Evolutionary conservation across 805 yeast species (phyloP).

Genomic region (Schizosaccharomyces cryophilus): DNA sequence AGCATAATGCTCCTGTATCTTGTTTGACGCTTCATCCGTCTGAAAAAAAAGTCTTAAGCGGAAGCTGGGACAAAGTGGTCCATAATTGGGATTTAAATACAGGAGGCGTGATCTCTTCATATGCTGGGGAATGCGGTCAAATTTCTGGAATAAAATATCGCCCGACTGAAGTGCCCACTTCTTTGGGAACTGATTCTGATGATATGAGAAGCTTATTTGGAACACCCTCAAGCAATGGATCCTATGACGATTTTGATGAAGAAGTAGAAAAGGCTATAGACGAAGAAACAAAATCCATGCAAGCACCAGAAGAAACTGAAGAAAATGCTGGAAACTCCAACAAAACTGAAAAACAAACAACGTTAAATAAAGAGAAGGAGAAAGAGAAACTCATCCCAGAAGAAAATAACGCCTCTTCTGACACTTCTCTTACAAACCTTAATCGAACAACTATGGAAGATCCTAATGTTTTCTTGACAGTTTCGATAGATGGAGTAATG

Average conservation of each 20-base stretch:
- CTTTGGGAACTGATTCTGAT: slow-evolving; percentile 1
- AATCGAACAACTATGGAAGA: not conserved
- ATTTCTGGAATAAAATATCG: slow-evolving; percentile 45
- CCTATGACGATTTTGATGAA: slow-evolving; percentile 32
- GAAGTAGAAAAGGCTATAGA: slow-evolving; percentile 22
- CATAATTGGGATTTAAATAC: slow-evolving; percentile 68
- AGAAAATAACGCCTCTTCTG: not conserved
- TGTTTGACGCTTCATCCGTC: slow-evolving; percentile 34
- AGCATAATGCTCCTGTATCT: slow-evolving; percentile 55
- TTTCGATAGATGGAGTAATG: slow-evolving; percentile 62
- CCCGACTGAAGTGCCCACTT: slow-evolving; percentile 10
- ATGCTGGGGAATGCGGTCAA: slow-evolving; percentile 45
- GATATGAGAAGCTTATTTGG: not conserved
- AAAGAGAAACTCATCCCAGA: not conserved
- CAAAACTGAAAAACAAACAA: too few relatives aligned
- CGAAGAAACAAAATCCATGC: slow-evolving; percentile 11
- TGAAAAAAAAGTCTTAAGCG: slow-evolving; percentile 48
- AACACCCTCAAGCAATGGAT: not conserved
- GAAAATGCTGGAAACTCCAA: not conserved
- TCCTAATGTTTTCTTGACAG: slow-evolving; percentile 34
- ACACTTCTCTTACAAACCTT: not conserved
- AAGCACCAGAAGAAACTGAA: slow-evolving; percentile 7
- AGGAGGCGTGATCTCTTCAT: slow-evolving; percentile 30
- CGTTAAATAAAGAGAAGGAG: not conserved
- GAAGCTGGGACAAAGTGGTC: slow-evolving; percentile 72